A percentile compares a stretch with the other conserved stretches of the same genome.
Evolutionary conservation across 2,329 filamentous ascomycete genomes (phyloP).

Genomic region (Diaporthe australafricana): DNA sequence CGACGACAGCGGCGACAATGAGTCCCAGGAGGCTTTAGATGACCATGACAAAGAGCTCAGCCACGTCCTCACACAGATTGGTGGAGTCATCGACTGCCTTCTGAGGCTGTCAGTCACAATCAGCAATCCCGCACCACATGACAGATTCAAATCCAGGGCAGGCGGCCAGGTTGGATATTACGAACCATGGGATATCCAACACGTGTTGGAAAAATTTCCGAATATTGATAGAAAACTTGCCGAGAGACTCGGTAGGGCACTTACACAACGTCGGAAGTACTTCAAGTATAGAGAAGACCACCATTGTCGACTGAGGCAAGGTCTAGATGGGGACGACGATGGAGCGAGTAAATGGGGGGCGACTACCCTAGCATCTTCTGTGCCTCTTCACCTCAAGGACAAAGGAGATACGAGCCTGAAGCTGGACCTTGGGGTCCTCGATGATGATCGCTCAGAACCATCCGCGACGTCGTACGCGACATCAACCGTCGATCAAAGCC

Average conservation of each 20-base stretch:
- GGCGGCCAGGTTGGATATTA: not conserved
- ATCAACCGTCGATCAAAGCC: not conserved
- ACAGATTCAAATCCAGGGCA: slow-evolving; percentile 14
- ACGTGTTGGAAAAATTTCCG: slow-evolving; percentile 5
- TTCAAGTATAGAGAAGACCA: slow-evolving; percentile 25
- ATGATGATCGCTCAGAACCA: slow-evolving; percentile 11
- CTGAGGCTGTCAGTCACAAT: slow-evolving; percentile 14
- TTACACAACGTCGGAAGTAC: not conserved
- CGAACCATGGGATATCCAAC: not conserved
- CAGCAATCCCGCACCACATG: slow-evolving; percentile 18
- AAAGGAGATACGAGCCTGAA: not conserved
- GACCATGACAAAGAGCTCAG: not conserved
- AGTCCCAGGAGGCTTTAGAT: not conserved
- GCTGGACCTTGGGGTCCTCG: not conserved
- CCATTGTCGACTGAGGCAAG: slow-evolving; percentile 1
- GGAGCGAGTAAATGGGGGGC: not conserved
- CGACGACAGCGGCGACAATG: not conserved
- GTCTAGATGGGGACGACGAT: not conserved
- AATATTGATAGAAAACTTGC: not conserved
- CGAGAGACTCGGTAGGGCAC: not conserved
- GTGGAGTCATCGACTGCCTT: slow-evolving; percentile 13
- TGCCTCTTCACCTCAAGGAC: slow-evolving; percentile 21
- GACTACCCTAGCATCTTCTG: slow-evolving; percentile 12
- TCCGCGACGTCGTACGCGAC: not conserved
- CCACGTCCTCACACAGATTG: not conserved